A percentile compares a stretch with the other conserved stretches of the same genome.
These are phyloP conservation scores for Boechera stricta DNA, from an alignment of 345 rosid genomes.

Conservation along the genomic window DNA sequence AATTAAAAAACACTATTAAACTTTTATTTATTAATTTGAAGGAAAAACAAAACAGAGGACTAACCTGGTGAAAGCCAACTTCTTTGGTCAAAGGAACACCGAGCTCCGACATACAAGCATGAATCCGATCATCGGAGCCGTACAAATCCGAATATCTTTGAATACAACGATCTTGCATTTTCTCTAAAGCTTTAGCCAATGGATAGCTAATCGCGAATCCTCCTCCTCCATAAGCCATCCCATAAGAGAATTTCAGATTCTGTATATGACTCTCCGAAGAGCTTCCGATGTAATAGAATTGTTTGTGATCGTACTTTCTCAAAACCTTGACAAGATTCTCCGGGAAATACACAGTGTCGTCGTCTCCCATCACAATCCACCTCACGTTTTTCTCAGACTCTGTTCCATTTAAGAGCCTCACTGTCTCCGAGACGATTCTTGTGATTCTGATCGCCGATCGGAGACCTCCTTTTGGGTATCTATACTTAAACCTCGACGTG, in stretches of 20 bases:
- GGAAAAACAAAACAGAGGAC: slow-evolving; percentile 21
- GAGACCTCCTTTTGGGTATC: slow-evolving; percentile 57
- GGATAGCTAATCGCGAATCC: slow-evolving; percentile 84
- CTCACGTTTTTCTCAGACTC: slow-evolving; percentile 52
- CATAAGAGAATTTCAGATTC: slow-evolving; percentile 66
- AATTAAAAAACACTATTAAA: neutral
- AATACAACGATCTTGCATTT: slow-evolving; percentile 72
- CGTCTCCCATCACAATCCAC: slow-evolving; percentile 94
- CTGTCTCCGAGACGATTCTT: slow-evolving; percentile 67
- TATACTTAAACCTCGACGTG: slow-evolving; percentile 57
- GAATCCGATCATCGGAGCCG: slow-evolving; percentile 86
- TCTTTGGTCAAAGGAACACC: slow-evolving; percentile 81
- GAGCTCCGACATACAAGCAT: slow-evolving; percentile 89
- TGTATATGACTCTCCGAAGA: slow-evolving; percentile 81
- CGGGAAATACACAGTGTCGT: slow-evolving; percentile 71
- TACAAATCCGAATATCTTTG: slow-evolving; percentile 62
- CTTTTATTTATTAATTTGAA: neutral
- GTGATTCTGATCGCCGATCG: slow-evolving; percentile 72
- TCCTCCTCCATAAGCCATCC: slow-evolving; percentile 94
- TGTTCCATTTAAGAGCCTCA: slow-evolving; percentile 53
- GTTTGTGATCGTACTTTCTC: slow-evolving; percentile 69
- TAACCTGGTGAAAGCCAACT: slow-evolving; percentile 87
- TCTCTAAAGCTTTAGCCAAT: slow-evolving; percentile 61
- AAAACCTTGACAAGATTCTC: slow-evolving; percentile 71
- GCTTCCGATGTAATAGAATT: slow-evolving; percentile 71